Conservation (phyloP, 2,329 filamentous ascomycete species). For the Arthrocladium fulminans region DNA sequence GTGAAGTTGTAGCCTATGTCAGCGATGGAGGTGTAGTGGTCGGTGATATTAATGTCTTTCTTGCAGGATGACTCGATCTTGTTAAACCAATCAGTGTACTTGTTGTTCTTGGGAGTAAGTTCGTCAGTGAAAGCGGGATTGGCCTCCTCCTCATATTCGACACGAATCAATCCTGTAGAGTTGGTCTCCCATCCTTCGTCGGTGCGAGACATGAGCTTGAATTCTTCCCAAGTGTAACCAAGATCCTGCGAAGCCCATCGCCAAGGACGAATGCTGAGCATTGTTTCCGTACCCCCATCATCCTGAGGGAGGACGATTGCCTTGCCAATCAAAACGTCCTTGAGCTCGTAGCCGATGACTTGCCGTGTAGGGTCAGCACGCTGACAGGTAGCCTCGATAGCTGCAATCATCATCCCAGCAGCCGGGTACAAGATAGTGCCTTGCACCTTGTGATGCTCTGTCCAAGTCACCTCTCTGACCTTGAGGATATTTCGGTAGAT, state of each 20-base stretch:
- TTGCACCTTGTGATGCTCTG: conserved; percentile 25
- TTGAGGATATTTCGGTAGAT: conserved; percentile 27
- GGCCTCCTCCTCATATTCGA: background rate
- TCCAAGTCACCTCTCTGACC: conserved; percentile 25
- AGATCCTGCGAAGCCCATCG: background rate
- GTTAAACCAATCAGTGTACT: too few relatives aligned
- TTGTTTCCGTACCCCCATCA: conserved; percentile 15
- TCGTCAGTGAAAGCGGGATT: background rate
- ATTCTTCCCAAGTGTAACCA: background rate
- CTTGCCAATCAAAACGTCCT: conserved; percentile 12
- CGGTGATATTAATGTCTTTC: too few relatives aligned
- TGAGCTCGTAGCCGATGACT: conserved; percentile 10
- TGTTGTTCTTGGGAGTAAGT: background rate
- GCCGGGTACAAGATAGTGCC: conserved; percentile 24
- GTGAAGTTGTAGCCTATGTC: background rate
- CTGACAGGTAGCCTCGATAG: conserved; percentile 23
- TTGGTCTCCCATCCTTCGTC: background rate
- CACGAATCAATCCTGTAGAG: background rate
- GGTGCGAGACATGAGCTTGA: background rate
- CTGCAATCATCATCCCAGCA: conserved; percentile 27
- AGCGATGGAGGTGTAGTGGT: background rate
- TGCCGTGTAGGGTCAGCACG: background rate
- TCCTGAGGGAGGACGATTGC: conserved; percentile 11
- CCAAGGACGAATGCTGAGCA: conserved; percentile 10
- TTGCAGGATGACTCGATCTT: too few relatives aligned